Evolutionary conservation across 2,329 filamentous ascomycete species (phyloP).

Genomic region (Claviceps capensis): DNA sequence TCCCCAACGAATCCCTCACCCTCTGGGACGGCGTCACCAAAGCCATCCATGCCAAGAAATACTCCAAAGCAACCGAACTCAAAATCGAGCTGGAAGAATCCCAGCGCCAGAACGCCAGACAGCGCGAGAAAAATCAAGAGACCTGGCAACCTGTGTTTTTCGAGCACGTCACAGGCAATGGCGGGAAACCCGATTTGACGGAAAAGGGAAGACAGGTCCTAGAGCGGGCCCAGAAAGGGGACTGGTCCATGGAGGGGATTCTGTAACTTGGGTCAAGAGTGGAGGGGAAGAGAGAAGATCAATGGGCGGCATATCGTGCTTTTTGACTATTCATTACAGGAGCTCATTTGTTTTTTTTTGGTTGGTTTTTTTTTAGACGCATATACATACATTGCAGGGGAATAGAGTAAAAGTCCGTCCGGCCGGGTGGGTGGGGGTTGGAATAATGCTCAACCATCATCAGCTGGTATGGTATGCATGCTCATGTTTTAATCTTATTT

Average conservation of each 20-base stretch:
- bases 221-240: slow-evolving; percentile 36
- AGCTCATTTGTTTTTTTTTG: background rate
- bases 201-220: slow-evolving; percentile 38
- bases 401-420: background rate
- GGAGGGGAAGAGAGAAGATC: background rate
- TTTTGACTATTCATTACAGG: background rate
- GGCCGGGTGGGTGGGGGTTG: background rate
- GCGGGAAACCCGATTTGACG: slow-evolving; percentile 40
- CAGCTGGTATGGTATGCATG: no score
- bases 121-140: slow-evolving; percentile 55
- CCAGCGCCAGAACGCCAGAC: slow-evolving; percentile 72
- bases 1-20: slow-evolving; percentile 76
- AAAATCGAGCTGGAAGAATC: slow-evolving; percentile 88
- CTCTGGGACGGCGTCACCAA: slow-evolving; percentile 83
- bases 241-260: slow-evolving; percentile 37
- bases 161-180: slow-evolving; percentile 41
- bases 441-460: no score
- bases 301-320: background rate
- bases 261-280: slow-evolving; percentile 13
- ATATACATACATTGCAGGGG: background rate
- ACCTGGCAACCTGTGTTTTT: slow-evolving; percentile 88
- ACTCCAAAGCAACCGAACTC: slow-evolving; percentile 64
- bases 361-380: background rate
- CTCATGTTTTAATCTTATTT: no score
- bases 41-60: slow-evolving; percentile 75